Evolutionary conservation across 2,329 filamentous ascomycete genomes (phyloP).

Genomic region (Cladobotryum mycophilum): DNA sequence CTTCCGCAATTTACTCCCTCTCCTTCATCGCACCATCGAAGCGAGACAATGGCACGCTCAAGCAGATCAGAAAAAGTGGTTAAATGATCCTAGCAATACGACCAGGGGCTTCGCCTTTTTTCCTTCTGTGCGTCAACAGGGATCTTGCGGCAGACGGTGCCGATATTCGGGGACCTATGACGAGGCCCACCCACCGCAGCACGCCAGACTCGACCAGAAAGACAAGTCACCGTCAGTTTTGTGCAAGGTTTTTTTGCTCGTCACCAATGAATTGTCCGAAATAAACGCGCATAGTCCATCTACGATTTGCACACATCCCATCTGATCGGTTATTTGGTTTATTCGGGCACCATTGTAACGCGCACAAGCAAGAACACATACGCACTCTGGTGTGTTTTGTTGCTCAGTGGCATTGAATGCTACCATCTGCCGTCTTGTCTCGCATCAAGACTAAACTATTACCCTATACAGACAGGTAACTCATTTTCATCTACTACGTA

Average conservation of each 20-base stretch:
- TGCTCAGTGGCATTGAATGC: conserved; percentile 6
- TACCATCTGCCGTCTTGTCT: conserved; percentile 1
- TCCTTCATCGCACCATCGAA: too few relatives aligned
- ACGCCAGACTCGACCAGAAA: neutral
- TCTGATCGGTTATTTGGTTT: neutral
- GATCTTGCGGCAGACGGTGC: conserved; percentile 13
- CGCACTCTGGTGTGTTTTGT: neutral
- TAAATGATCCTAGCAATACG: conserved; percentile 8
- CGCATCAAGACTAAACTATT: too few relatives aligned
- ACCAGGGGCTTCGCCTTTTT: conserved; percentile 8
- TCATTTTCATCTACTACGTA: too few relatives aligned
- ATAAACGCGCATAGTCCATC: conserved; percentile 10
- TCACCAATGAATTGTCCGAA: neutral
- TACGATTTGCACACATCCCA: conserved; percentile 1
- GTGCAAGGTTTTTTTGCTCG: neutral
- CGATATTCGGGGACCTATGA: conserved; percentile 10
- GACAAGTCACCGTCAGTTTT: too few relatives aligned
- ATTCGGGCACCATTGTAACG: too few relatives aligned
- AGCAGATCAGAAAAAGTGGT: conserved; percentile 5
- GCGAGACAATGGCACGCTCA: conserved; percentile 3
- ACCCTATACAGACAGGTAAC: too few relatives aligned
- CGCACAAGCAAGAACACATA: too few relatives aligned
- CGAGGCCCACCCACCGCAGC: conserved; percentile 3
- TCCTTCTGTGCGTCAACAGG: conserved; percentile 10
- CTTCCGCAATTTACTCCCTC: too few relatives aligned